Base-by-base conservation (phyloP, 2,329 filamentous ascomycete species). In the Exophiala sp. region DNA sequence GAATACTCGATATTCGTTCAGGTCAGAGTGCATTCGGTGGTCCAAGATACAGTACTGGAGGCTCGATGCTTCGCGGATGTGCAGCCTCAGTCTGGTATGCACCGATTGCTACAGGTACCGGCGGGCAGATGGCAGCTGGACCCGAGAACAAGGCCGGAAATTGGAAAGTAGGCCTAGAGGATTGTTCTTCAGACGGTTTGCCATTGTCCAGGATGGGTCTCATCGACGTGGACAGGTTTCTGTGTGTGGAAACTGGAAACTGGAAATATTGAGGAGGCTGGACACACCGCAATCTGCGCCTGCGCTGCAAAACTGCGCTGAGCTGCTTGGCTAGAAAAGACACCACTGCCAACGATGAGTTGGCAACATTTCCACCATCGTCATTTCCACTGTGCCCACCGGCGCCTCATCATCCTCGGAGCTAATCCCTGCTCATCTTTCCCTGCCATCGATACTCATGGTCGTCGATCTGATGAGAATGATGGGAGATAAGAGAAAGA, bases 181-280 rank as follows among this genome's bases (percentile, higher is more conserved):
- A 24, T 21, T 43, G 41, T 29, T 41, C 47, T 21, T 50, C 20
- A 21, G 38, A 47, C 47, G 16, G 40, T 36, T 39, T 53, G 52
- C 57, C 57, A 59, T 59, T 42, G 18, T 54, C 39, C 16, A 21
- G 38, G n/a, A 20, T 29, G 50, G 38, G 40, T 36, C 38, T 38
- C 44, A 47, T 47, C 29, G 44, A n/a, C 16, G 11, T 29, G 45
- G 21, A 38, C 41, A 29, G n/a, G 21, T 43, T 43, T 43, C 18
- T 29, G 21, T 43, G 21, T 16, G 41, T 43, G n/a, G 20, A 9
- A n/a, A 14, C 24, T 11, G 18, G 12, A 16, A 12, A 14, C 3
- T 46, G 43, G 9, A 32, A 46, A 47, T 47, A 47, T 34, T 36
- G 44, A 47, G 46, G 46, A 48, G 46, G 46, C 46, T 48, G 33